Conservation (phyloP, 441 rosid genomes). For the Brassica hybrid region DNA sequence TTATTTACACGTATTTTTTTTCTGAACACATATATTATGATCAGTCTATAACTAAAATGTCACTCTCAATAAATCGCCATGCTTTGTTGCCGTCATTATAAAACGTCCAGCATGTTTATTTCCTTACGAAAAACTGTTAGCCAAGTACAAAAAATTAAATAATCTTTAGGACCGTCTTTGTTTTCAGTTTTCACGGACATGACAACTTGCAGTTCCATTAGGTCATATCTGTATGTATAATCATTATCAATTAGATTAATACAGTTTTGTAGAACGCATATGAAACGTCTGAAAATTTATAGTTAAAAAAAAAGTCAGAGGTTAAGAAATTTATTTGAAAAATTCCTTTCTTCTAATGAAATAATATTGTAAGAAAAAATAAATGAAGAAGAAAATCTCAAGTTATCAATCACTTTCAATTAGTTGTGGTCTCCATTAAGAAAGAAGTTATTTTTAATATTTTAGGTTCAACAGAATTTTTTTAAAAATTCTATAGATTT, state of each 20-base stretch:
- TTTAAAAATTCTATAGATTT: too few relatives aligned
- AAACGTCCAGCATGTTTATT: constrained; percentile 1
- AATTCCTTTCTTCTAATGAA: neutral
- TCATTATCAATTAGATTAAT: neutral
- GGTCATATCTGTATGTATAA: neutral
- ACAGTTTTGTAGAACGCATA: neutral
- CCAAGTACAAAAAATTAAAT: neutral
- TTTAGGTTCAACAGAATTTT: too few relatives aligned
- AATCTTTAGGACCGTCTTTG: neutral
- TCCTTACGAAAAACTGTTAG: neutral
- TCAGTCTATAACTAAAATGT: too few relatives aligned
- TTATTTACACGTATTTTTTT: too few relatives aligned
- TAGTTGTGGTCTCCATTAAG: too few relatives aligned
- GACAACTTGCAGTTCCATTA: neutral
- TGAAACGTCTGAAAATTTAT: neutral
- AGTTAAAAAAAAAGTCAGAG: neutral
- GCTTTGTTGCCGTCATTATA: neutral
- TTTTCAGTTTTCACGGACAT: neutral
- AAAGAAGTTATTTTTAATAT: too few relatives aligned
- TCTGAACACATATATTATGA: too few relatives aligned
- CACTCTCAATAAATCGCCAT: too few relatives aligned
- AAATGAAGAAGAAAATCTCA: neutral
- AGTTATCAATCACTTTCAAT: too few relatives aligned
- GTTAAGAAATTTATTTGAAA: too few relatives aligned
- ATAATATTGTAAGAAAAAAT: neutral